Conservation (phyloP, 1,284 basidiomycete species). For the Ceratobasidium sp. region DNA sequence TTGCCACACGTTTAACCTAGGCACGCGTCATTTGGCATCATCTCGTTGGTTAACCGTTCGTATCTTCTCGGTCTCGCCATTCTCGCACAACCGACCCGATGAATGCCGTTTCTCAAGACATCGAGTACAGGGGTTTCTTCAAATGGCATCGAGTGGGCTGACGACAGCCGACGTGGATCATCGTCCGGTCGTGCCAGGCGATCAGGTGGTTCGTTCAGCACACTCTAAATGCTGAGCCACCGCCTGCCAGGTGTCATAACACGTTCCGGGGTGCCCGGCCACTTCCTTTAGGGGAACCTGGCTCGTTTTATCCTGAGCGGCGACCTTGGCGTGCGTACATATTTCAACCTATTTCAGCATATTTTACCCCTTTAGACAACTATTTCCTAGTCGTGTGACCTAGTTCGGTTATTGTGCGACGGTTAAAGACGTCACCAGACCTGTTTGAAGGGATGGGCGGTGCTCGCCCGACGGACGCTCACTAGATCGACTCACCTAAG, state of each 20-base stretch:
- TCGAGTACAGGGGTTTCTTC: too few relatives aligned
- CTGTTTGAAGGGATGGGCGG: too few relatives aligned
- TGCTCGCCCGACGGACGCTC: too few relatives aligned
- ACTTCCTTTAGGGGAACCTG: conserved; percentile 5
- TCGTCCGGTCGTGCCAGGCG: not conserved
- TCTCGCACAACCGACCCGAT: too few relatives aligned
- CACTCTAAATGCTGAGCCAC: conserved; percentile 22
- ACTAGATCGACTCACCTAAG: not conserved
- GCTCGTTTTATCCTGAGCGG: not conserved
- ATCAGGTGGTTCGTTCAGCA: conserved; percentile 20
- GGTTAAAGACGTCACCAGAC: too few relatives aligned
- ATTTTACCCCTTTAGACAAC: too few relatives aligned
- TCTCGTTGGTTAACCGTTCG: too few relatives aligned
- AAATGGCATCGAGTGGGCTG: too few relatives aligned
- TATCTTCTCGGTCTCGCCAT: too few relatives aligned
- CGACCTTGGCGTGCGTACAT: not conserved
- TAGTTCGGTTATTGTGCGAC: too few relatives aligned
- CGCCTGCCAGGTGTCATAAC: conserved; percentile 23
- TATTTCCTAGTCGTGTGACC: not conserved
- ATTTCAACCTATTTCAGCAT: conserved; percentile 17
- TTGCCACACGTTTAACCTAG: conserved; percentile 24
- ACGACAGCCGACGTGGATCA: not conserved
- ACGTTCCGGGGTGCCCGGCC: conserved; percentile 13
- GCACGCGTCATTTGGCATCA: not conserved
- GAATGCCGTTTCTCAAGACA: too few relatives aligned